phyloP scores from a whole-genome alignment of 345 rosid species.

The Geranium brycei region DNA sequence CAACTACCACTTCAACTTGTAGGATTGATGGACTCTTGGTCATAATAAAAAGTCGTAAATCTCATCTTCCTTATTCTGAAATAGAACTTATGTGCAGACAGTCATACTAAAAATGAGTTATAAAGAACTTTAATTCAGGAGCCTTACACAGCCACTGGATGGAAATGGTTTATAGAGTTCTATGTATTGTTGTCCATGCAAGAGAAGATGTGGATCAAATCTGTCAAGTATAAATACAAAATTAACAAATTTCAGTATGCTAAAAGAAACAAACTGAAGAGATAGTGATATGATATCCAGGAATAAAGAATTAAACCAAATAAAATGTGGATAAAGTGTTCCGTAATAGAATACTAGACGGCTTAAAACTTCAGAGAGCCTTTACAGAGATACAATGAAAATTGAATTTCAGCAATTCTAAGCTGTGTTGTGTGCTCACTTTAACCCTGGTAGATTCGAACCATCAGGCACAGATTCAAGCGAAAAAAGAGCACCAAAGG shows the following conservation, averaged over 20 bases:
- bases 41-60: no score
- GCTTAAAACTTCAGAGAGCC: not conserved
- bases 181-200: slow-evolving; percentile 86
- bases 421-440: slow-evolving; percentile 26
- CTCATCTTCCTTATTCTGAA: not conserved
- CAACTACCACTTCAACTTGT: no score
- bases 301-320: not conserved
- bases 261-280: not conserved
- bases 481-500: slow-evolving; percentile 53
- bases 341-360: not conserved
- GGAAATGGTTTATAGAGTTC: slow-evolving; percentile 72
- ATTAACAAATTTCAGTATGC: not conserved
- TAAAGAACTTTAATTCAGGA: not conserved
- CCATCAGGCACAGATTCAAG: slow-evolving; percentile 19
- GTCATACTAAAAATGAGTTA: not conserved
- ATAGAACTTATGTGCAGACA: not conserved
- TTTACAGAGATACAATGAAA: not conserved
- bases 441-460: slow-evolving; percentile 38
- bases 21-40: no score
- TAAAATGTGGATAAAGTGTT: not conserved
- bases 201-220: slow-evolving; percentile 52
- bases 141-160: slow-evolving; percentile 55
- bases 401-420: not conserved
- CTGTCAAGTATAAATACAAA: slow-evolving; percentile 23
- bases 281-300: not conserved